Conservation (phyloP, 1,284 basidiomycete species). For the Butyriboletus appendiculatus region DNA sequence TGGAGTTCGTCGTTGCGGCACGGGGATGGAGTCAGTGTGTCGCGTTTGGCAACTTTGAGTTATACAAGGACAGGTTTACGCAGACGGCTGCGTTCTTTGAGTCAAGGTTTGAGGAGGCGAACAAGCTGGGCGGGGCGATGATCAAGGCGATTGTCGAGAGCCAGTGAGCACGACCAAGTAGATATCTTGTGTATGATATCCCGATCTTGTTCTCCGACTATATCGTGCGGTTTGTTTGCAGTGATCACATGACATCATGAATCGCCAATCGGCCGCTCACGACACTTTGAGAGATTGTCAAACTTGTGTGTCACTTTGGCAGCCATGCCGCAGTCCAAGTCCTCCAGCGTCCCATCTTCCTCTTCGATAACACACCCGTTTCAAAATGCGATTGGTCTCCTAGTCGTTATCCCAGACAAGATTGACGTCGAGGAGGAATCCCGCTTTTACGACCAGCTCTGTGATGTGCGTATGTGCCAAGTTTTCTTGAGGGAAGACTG, state of each 20-base stretch:
- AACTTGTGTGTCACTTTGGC: too few species aligned
- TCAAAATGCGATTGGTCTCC: constrained; percentile 21
- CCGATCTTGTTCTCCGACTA: too few species aligned
- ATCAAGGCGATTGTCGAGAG: constrained; percentile 83
- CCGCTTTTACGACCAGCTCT: constrained; percentile 48
- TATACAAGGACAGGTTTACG: constrained; percentile 83
- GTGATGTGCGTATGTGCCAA: constrained; percentile 35
- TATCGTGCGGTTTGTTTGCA: too few species aligned
- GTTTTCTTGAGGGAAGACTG: neutral
- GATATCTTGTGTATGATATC: neutral
- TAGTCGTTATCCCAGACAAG: constrained; percentile 34
- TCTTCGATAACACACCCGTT: constrained; percentile 23
- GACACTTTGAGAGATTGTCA: too few species aligned
- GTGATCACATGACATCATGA: constrained; percentile 7
- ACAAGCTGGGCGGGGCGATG: constrained; percentile 85
- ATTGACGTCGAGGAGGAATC: constrained; percentile 52
- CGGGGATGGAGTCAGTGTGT: constrained; percentile 98
- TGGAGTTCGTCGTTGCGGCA: constrained; percentile 94
- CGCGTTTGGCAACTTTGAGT: constrained; percentile 88
- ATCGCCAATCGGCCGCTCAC: too few species aligned
- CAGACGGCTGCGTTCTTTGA: constrained; percentile 87
- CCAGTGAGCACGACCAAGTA: neutral
- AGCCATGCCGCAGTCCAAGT: constrained; percentile 11
- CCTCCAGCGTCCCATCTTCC: neutral
- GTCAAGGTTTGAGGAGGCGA: constrained; percentile 85